A percentile compares a stretch with the other conserved stretches of the same genome.
Conservation (phyloP, 495 filamentous ascomycete genomes). For the Collariella sp. region DNA sequence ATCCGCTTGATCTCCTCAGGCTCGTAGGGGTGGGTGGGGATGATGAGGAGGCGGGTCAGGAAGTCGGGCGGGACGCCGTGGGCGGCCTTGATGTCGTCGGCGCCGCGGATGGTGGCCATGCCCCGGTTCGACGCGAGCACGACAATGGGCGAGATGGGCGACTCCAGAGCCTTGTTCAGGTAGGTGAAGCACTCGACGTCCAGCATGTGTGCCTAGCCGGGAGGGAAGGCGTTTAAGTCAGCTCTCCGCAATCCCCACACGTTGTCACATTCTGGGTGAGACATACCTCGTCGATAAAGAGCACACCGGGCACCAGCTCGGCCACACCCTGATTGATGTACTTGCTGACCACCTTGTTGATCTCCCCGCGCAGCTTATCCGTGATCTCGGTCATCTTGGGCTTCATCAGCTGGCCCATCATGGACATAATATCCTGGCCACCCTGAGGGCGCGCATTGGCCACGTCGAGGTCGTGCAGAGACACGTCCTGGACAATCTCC, state of each 20-base stretch:
- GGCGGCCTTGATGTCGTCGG: conserved; percentile 71
- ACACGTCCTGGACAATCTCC: conserved; percentile 98
- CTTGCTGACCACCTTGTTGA: conserved; percentile 96
- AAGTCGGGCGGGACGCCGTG: conserved; percentile 93
- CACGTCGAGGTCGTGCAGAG: conserved; percentile 90
- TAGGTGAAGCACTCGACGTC: conserved; percentile 99
- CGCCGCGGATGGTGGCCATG: conserved; percentile 78
- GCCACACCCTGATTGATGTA: conserved; percentile 99
- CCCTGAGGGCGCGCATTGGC: conserved; percentile 92
- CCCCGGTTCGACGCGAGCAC: conserved; percentile 96
- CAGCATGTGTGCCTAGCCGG: conserved; percentile 86
- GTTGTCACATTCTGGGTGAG: background rate
- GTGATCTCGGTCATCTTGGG: conserved; percentile 98
- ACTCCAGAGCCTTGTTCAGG: conserved; percentile 92
- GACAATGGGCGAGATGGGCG: conserved; percentile 86
- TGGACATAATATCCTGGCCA: conserved; percentile 98
- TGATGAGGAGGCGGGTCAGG: conserved; percentile 83
- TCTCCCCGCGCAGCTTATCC: conserved; percentile 87
- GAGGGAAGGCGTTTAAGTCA: conserved; percentile 14
- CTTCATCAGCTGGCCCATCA: conserved; percentile 99
- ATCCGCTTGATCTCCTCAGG: conserved; percentile 84
- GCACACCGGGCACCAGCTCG: conserved; percentile 89
- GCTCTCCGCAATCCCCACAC: background rate
- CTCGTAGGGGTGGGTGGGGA: conserved; percentile 81
- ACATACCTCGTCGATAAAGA: conserved; percentile 95